These are phyloP conservation scores for Citrus maxima DNA, from an alignment of 345 rosid species.

Conservation along the genomic window DNA sequence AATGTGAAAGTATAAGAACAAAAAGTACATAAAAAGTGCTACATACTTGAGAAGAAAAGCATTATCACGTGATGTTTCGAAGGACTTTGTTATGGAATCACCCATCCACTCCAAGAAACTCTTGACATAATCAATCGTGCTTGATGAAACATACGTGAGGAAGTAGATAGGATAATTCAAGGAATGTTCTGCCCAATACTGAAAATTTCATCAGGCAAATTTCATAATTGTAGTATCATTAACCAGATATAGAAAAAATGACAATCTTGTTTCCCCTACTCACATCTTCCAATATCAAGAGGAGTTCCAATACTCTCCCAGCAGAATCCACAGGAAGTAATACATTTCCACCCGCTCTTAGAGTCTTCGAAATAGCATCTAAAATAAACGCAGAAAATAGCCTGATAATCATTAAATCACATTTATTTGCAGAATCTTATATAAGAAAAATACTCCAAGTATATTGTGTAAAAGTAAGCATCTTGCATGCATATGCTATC, in stretches of 20 bases:
- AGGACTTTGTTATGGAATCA: conserved; percentile 92
- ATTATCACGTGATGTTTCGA: conserved; percentile 95
- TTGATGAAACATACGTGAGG: conserved; percentile 84
- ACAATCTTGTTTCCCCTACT: conserved; percentile 11
- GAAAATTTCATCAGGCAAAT: conserved; percentile 37
- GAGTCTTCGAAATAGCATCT: conserved; percentile 68
- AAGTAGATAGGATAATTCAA: conserved; percentile 80
- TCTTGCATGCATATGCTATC: background rate
- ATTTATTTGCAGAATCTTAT: conserved; percentile 15
- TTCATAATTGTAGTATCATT: conserved; percentile 13
- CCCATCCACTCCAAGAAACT: conserved; percentile 99
- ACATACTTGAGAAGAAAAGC: conserved; percentile 87
- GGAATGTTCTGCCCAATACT: conserved; percentile 68
- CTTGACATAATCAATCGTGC: conserved; percentile 94
- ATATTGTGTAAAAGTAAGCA: background rate
- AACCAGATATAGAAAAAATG: conserved; percentile 4
- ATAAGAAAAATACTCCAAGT: conserved; percentile 8
- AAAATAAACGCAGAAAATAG: conserved; percentile 4
- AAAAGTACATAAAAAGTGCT: background rate
- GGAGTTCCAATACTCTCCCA: conserved; percentile 89
- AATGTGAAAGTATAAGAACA: background rate
- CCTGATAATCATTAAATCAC: background rate
- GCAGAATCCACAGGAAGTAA: conserved; percentile 89
- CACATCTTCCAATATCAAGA: conserved; percentile 90
- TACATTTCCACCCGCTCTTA: conserved; percentile 85